phyloP scores from a whole-genome alignment of 257 asterid species.

The Nicotiana knightiana region DNA sequence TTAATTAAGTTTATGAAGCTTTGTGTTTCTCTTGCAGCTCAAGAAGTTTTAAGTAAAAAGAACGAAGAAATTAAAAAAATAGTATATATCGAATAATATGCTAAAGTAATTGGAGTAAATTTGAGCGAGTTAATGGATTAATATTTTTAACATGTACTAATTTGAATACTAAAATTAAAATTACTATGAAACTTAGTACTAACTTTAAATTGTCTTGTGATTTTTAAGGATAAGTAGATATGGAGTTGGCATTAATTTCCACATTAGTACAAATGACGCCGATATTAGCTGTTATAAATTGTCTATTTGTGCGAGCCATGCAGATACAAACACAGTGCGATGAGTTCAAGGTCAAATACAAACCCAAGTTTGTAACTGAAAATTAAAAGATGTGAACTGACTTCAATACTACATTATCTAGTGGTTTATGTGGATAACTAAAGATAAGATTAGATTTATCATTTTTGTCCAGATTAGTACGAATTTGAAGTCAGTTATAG shows the following conservation, averaged over 20 bases:
- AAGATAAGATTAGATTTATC: neutral
- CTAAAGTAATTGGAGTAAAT: too few relatives aligned
- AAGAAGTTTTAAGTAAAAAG: too few relatives aligned
- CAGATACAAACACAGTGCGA: too few relatives aligned
- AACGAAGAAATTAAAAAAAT: too few relatives aligned
- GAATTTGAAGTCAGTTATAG: neutral
- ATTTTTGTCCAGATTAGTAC: neutral
- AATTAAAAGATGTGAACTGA: neutral
- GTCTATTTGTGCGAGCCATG: neutral
- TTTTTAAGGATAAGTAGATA: neutral
- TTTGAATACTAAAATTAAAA: too few relatives aligned
- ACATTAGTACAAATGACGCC: neutral
- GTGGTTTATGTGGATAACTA: neutral
- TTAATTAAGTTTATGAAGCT: too few relatives aligned
- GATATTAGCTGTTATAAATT: neutral
- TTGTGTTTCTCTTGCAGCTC: too few relatives aligned
- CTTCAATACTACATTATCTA: neutral
- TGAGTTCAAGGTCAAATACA: neutral
- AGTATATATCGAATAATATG: too few relatives aligned
- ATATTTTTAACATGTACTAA: too few relatives aligned
- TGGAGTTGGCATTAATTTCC: neutral
- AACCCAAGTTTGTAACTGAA: neutral
- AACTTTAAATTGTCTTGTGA: too few relatives aligned
- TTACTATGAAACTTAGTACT: too few relatives aligned
- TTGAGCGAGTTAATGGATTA: too few relatives aligned